Conservation (phyloP, 1,139 yeast species). For the Geotrichum phurueaensis region DNA sequence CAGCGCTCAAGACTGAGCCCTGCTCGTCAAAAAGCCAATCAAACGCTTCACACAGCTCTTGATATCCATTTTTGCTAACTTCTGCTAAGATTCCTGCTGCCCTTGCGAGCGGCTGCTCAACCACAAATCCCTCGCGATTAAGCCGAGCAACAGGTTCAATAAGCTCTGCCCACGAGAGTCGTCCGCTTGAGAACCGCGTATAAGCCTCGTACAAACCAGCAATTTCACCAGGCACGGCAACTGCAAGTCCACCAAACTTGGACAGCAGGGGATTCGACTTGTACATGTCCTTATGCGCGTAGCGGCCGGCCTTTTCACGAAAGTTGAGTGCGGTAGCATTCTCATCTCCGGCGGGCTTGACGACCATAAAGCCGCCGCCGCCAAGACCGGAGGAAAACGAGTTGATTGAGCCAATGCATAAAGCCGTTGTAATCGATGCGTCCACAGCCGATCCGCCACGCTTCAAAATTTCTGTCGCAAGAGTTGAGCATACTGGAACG, state of each 20-base stretch:
- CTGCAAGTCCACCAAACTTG: conserved; percentile 75
- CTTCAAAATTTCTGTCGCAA: conserved; percentile 57
- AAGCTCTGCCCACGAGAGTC: conserved; percentile 63
- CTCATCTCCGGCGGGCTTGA: conserved; percentile 39
- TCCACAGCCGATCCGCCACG: conserved; percentile 80
- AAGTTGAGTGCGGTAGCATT: conserved; percentile 69
- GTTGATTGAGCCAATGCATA: conserved; percentile 80
- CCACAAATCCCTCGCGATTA: conserved; percentile 62
- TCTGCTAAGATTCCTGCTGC: conserved; percentile 31
- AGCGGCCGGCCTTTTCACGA: conserved; percentile 76
- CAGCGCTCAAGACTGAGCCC: conserved; percentile 40
- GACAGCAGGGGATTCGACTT: conserved; percentile 43
- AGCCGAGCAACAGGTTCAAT: conserved; percentile 68
- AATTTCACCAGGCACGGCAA: conserved; percentile 85
- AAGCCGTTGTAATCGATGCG: conserved; percentile 81
- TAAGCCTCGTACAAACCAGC: conserved; percentile 67
- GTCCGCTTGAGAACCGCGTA: conserved; percentile 61
- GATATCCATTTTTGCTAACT: conserved; percentile 11
- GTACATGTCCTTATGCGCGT: conserved; percentile 63
- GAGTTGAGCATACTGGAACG: conserved; percentile 59
- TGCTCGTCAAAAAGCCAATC: conserved; percentile 31
- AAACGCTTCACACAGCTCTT: conserved; percentile 26
- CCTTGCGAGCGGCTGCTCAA: conserved; percentile 44
- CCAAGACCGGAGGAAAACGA: conserved; percentile 89
- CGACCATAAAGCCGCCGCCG: conserved; percentile 78